These are phyloP conservation scores for Candida stauntonica DNA, from an alignment of 805 yeast genomes.

Conservation along the genomic window DNA sequence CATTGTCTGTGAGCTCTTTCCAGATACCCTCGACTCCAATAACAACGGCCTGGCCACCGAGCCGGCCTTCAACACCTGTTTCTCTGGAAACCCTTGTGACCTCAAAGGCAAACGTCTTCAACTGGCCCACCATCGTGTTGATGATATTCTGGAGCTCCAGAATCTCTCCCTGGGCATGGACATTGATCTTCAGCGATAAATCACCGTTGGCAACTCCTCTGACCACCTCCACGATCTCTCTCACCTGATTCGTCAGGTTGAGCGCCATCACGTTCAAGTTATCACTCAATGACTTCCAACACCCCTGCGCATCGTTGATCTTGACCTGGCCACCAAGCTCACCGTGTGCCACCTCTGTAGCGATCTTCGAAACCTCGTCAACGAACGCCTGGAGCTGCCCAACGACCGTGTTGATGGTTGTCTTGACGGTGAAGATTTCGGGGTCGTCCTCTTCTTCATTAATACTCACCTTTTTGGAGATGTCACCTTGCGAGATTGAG, in stretches of 20 bases:
- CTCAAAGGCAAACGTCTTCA: constrained; percentile 82
- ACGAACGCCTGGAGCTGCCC: constrained; percentile 66
- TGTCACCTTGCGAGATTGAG: constrained; percentile 81
- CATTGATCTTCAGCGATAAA: constrained; percentile 75
- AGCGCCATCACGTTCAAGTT: constrained; percentile 89
- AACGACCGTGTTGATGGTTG: constrained; percentile 80
- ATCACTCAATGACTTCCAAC: constrained; percentile 84
- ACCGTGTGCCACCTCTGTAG: constrained; percentile 87
- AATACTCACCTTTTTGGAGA: constrained; percentile 59
- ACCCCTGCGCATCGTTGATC: constrained; percentile 75
- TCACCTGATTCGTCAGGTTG: constrained; percentile 80
- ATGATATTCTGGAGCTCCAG: constrained; percentile 81
- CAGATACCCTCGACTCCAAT: constrained; percentile 85
- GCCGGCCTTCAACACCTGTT: constrained; percentile 87
- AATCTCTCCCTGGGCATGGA: constrained; percentile 90
- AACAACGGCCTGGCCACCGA: constrained; percentile 89
- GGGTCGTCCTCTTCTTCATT: constrained; percentile 63
- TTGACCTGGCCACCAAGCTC: constrained; percentile 85
- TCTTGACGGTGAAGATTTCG: constrained; percentile 73
- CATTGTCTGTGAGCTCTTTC: constrained; percentile 88
- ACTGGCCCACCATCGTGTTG: constrained; percentile 85
- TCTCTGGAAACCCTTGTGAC: constrained; percentile 88
- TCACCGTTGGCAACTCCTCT: constrained; percentile 88
- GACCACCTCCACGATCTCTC: constrained; percentile 88
- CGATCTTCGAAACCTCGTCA: constrained; percentile 75